Conservation (phyloP, 1,139 yeast genomes). For the Diutina siamensis region DNA sequence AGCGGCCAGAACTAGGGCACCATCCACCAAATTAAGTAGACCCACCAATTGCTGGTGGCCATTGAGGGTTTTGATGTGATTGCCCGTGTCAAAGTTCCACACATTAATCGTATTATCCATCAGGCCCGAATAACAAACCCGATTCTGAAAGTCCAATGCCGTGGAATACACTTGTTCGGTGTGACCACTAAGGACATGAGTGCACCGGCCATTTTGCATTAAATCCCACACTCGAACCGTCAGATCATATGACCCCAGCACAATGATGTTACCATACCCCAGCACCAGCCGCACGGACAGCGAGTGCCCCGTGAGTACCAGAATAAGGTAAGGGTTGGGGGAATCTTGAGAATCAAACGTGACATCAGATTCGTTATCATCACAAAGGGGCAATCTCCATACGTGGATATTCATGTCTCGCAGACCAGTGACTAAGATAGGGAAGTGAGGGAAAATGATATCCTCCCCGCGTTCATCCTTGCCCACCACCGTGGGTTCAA, state of each 20-base stretch:
- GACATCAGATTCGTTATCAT: constrained; percentile 27
- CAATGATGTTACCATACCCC: constrained; percentile 73
- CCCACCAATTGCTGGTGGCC: constrained; percentile 93
- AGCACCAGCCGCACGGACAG: constrained; percentile 83
- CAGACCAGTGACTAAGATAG: constrained; percentile 76
- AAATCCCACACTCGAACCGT: constrained; percentile 91
- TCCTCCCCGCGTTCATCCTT: constrained; percentile 52
- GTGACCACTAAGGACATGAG: constrained; percentile 71
- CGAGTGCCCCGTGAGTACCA: constrained; percentile 75
- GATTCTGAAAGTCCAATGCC: constrained; percentile 62
- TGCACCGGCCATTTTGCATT: constrained; percentile 55
- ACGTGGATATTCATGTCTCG: constrained; percentile 83
- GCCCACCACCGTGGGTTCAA: constrained; percentile 53
- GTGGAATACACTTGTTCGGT: constrained; percentile 81
- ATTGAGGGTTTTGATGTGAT: constrained; percentile 49
- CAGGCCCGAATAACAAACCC: constrained; percentile 83
- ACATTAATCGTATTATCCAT: constrained; percentile 83
- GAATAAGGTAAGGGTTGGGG: constrained; percentile 61
- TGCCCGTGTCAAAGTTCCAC: constrained; percentile 80
- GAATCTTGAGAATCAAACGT: constrained; percentile 24
- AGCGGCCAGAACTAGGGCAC: constrained; percentile 86
- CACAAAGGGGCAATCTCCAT: constrained; percentile 64
- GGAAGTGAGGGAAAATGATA: constrained; percentile 48
- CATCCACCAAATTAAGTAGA: constrained; percentile 63
- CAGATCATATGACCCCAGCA: constrained; percentile 87